Conservation (phyloP, 2,329 filamentous ascomycete species). For the Diplodia seriata region DNA sequence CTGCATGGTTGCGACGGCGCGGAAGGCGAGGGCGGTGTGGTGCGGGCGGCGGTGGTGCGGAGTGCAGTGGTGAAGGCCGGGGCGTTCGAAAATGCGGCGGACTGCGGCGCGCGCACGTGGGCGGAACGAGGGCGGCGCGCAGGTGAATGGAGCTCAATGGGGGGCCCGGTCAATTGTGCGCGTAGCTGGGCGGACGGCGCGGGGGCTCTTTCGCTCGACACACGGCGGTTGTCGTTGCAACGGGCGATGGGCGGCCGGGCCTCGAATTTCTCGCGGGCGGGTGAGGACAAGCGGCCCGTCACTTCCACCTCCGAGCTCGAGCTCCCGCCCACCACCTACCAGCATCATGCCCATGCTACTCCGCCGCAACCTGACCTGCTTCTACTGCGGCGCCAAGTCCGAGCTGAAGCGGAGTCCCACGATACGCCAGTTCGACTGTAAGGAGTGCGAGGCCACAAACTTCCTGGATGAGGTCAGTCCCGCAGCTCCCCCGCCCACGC, state of each 20-base stretch:
- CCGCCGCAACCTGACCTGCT: slow-evolving; percentile 42
- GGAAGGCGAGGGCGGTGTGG: background rate
- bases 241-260: slow-evolving; percentile 5
- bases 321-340: slow-evolving; percentile 16
- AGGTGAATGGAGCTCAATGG: slow-evolving; percentile 13
- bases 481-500: slow-evolving; percentile 23
- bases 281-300: slow-evolving; percentile 9
- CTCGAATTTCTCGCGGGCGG: slow-evolving; percentile 27
- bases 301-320: slow-evolving; percentile 28
- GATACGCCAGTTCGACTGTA: slow-evolving; percentile 73
- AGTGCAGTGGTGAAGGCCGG: slow-evolving; percentile 17
- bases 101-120: background rate
- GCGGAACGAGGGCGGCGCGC: background rate
- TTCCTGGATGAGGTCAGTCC: slow-evolving; percentile 79
- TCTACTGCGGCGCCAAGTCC: slow-evolving; percentile 67
- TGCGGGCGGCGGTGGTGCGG: slow-evolving; percentile 23
- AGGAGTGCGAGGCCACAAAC: slow-evolving; percentile 83
- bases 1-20: slow-evolving; percentile 54
- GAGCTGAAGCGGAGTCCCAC: slow-evolving; percentile 64
- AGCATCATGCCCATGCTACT: slow-evolving; percentile 42
- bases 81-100: background rate
- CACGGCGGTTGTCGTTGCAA: slow-evolving; percentile 12
- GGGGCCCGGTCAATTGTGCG: slow-evolving; percentile 2
- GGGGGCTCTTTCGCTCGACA: background rate
- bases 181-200: background rate